Percentiles rank a stretch among this genome's conserved stretches.
Conservation (phyloP, 768 basidiomycete genomes). For the Rhizopogon sp. region DNA sequence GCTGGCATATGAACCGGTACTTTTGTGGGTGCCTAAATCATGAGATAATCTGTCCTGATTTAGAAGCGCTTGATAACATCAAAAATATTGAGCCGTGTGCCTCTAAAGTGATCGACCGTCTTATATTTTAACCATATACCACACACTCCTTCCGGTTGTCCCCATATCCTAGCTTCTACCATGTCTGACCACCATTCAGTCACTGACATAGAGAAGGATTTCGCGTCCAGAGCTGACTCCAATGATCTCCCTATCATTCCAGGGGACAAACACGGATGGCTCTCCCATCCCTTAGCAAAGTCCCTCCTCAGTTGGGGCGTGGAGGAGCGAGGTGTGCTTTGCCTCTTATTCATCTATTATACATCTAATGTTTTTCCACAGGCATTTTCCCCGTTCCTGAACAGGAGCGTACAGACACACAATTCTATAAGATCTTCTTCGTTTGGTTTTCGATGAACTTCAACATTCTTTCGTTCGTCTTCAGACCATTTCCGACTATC, state of each 20-base stretch:
- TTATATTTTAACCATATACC: background rate
- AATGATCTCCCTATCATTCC: background rate
- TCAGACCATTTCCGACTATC: background rate
- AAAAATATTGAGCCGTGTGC: too few species aligned
- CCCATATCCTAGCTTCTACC: background rate
- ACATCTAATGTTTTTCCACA: slow-evolving; percentile 3
- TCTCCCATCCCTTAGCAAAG: slow-evolving; percentile 9
- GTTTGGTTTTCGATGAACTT: slow-evolving; percentile 71
- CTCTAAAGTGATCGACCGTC: too few species aligned
- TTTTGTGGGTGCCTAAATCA: too few species aligned
- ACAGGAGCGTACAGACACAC: slow-evolving; percentile 49
- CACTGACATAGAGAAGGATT: slow-evolving; percentile 26
- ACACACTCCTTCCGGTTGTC: background rate
- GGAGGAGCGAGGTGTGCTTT: slow-evolving; percentile 22
- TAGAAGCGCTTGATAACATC: too few species aligned
- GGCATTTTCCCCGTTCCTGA: slow-evolving; percentile 51
- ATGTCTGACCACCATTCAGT: slow-evolving; percentile 19
- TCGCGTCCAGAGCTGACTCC: slow-evolving; percentile 12
- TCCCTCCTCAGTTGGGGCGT: slow-evolving; percentile 26
- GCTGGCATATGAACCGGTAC: too few species aligned
- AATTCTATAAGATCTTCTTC: slow-evolving; percentile 62
- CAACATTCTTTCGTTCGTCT: slow-evolving; percentile 52
- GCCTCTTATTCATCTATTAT: background rate
- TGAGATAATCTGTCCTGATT: too few species aligned
- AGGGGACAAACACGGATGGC: background rate